Percentiles rank a stretch among this genome's conserved stretches.
These are phyloP conservation scores for Aureobasidium musti DNA, from an alignment of 2,329 filamentous ascomycete species.

Conservation along the genomic window DNA sequence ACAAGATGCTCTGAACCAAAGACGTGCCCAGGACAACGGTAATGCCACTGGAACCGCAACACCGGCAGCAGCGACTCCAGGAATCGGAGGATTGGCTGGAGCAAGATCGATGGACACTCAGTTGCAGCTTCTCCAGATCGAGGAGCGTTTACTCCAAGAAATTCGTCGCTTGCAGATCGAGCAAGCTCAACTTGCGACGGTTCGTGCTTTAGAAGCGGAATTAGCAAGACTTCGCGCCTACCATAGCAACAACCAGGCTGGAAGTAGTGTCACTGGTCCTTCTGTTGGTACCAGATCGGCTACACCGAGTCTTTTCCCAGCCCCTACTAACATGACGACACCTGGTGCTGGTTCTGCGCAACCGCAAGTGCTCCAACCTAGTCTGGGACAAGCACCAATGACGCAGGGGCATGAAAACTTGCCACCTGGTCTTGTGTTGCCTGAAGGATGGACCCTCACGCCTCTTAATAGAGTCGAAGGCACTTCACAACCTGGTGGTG, in stretches of 20 bases:
- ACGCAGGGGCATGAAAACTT: conserved; percentile 50
- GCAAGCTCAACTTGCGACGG: conserved; percentile 66
- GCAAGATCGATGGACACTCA: conserved; percentile 41
- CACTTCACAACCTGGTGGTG: background rate
- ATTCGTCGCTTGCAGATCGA: conserved; percentile 63
- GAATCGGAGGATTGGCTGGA: conserved; percentile 33
- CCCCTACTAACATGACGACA: background rate
- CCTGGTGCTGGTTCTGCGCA: conserved; percentile 34
- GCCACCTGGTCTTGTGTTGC: conserved; percentile 55
- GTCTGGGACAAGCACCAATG: conserved; percentile 41
- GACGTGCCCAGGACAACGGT: conserved; percentile 5
- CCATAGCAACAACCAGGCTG: conserved; percentile 34
- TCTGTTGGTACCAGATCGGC: conserved; percentile 16
- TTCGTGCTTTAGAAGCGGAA: conserved; percentile 69
- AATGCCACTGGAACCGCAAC: conserved; percentile 32
- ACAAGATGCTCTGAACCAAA: conserved; percentile 47
- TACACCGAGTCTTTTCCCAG: background rate
- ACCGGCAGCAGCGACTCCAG: conserved; percentile 32
- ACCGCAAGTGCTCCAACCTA: conserved; percentile 39
- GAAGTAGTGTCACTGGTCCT: conserved; percentile 16
- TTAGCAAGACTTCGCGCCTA: conserved; percentile 62
- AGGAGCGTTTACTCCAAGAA: conserved; percentile 69
- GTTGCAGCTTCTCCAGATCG: conserved; percentile 64
- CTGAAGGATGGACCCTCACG: conserved; percentile 55
- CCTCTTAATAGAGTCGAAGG: conserved; percentile 46